Evolutionary conservation across 345 rosid genomes (phyloP).

Genomic region (Populus pruinosa): DNA sequence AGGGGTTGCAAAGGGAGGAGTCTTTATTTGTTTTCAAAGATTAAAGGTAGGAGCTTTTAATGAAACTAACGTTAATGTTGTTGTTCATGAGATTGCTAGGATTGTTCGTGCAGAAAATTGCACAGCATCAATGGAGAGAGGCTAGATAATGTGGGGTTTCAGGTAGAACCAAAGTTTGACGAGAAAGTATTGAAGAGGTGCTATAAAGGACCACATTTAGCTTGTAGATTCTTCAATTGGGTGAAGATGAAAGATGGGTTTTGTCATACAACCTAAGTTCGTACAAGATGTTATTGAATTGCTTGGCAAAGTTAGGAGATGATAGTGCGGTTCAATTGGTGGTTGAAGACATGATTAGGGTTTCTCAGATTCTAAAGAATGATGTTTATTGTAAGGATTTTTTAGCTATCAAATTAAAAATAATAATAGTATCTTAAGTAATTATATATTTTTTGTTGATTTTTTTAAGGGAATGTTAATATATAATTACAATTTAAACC

Average conservation of each 20-base stretch:
- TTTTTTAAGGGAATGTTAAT: no score
- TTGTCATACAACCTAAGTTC: slow-evolving; percentile 41
- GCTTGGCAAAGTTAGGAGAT: slow-evolving; percentile 44
- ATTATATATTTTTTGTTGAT: no score
- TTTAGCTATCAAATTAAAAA: no score
- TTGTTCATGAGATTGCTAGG: slow-evolving; percentile 46
- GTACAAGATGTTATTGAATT: slow-evolving; percentile 52
- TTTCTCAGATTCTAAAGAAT: slow-evolving; percentile 42
- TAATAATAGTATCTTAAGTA: no score
- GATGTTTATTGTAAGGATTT: slow-evolving; percentile 28
- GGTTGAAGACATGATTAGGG: slow-evolving; percentile 55
- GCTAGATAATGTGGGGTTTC: slow-evolving; percentile 41
- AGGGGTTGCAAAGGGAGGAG: slow-evolving; percentile 8
- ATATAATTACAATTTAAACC: no score
- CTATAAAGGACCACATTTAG: slow-evolving; percentile 73
- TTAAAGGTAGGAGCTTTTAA: slow-evolving; percentile 10
- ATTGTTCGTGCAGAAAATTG: slow-evolving; percentile 44
- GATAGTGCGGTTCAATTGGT: slow-evolving; percentile 45
- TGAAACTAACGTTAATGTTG: slow-evolving; percentile 42
- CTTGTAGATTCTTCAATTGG: slow-evolving; percentile 69
- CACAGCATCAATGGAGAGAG: slow-evolving; percentile 53
- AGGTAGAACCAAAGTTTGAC: slow-evolving; percentile 48
- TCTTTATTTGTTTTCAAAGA: not conserved
- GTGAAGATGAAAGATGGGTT: slow-evolving; percentile 50
- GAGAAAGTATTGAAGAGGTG: slow-evolving; percentile 77